phyloP scores from a whole-genome alignment of 75 land plant species.

The Picea glauca region DNA sequence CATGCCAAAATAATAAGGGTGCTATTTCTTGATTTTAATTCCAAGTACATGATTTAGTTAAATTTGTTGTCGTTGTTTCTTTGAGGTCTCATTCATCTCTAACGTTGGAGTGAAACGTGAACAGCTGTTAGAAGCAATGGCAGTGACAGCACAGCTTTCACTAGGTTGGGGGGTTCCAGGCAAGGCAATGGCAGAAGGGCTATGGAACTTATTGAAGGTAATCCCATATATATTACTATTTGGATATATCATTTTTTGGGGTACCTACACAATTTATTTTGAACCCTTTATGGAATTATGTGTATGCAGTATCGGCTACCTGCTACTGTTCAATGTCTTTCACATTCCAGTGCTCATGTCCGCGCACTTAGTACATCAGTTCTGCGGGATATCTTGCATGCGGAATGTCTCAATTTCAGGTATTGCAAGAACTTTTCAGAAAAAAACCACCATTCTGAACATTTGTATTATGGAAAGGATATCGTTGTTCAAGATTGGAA shows the following conservation, averaged over 20 bases:
- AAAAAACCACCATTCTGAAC: conserved; percentile 16
- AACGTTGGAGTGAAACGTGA: neutral
- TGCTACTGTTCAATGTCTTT: conserved; percentile 76
- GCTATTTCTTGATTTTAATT: neutral
- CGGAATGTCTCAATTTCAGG: conserved; percentile 23
- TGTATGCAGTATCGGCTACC: conserved; percentile 75
- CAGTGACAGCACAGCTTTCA: conserved; percentile 52
- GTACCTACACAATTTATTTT: neutral
- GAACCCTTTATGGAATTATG: neutral
- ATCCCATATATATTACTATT: neutral
- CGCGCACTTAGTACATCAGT: conserved; percentile 82
- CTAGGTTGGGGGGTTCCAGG: conserved; percentile 63
- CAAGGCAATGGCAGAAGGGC: conserved; percentile 55
- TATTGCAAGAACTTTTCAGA: conserved; percentile 12
- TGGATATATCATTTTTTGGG: neutral
- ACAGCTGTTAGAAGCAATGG: conserved; percentile 77
- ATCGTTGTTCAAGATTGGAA: conserved; percentile 46
- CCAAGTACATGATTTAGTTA: neutral
- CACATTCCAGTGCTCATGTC: conserved; percentile 90
- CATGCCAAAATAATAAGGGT: neutral
- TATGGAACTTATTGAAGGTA: conserved; percentile 67
- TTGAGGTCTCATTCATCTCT: neutral
- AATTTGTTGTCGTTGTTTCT: neutral
- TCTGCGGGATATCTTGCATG: conserved; percentile 53
- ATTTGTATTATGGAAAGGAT: conserved; percentile 19